A percentile compares a stretch with the other conserved stretches of the same genome.
Evolutionary conservation across 2,329 filamentous ascomycete species (phyloP).

Genomic region (Hortaea sp.): DNA sequence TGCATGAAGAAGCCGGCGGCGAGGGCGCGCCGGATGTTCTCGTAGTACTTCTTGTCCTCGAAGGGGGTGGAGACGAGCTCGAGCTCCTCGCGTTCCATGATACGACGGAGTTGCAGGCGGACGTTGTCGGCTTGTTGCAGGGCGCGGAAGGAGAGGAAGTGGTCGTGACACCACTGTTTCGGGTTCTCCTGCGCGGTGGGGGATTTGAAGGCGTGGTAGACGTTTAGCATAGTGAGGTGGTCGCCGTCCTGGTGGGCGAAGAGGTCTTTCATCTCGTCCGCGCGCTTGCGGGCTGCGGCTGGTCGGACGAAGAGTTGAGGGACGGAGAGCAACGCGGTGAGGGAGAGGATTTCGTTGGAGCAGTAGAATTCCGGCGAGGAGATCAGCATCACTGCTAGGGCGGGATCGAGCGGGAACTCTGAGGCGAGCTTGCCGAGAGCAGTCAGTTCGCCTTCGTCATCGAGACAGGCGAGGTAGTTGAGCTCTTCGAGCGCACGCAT

Average conservation of each 20-base stretch:
- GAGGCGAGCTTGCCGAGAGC: conserved; percentile 76
- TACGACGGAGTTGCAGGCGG: conserved; percentile 78
- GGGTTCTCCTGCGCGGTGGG: conserved; percentile 58
- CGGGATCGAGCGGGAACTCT: conserved; percentile 89
- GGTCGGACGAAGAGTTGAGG: conserved; percentile 90
- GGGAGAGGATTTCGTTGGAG: conserved; percentile 94
- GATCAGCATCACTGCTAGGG: conserved; percentile 94
- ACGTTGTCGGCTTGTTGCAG: conserved; percentile 91
- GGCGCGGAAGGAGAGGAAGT: conserved; percentile 83
- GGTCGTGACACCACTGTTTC: conserved; percentile 93
- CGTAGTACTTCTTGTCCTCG: conserved; percentile 94
- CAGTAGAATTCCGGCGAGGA: conserved; percentile 96
- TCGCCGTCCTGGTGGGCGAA: conserved; percentile 92
- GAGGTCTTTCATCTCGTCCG: conserved; percentile 92
- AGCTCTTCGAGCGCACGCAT: conserved; percentile 97
- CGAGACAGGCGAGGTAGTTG: conserved; percentile 91
- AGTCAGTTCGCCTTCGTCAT: conserved; percentile 92
- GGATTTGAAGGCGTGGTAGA: conserved; percentile 93
- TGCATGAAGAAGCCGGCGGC: conserved; percentile 99
- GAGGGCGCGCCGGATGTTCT: conserved; percentile 86
- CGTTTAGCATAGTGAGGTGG: conserved; percentile 91
- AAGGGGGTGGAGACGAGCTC: conserved; percentile 83
- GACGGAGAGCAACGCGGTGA: conserved; percentile 87
- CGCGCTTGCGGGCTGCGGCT: conserved; percentile 72
- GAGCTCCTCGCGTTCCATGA: conserved; percentile 88